Conservation (phyloP, 768 basidiomycete species). For the Tricholoma terreum region DNA sequence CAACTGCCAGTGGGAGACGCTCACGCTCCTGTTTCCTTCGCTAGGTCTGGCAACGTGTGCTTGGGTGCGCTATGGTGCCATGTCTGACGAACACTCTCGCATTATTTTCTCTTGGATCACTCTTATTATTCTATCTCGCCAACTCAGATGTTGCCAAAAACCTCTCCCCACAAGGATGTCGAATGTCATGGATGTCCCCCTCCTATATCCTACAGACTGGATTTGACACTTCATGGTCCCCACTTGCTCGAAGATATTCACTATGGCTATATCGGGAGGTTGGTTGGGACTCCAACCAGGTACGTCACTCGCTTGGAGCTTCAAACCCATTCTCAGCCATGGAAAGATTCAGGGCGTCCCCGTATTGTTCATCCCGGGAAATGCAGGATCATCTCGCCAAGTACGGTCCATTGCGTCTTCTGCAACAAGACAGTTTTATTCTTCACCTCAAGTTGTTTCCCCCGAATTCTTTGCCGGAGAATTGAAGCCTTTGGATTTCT, state of each 20-base stretch:
- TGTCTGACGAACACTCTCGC: constrained; percentile 24
- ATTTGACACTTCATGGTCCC: constrained; percentile 69
- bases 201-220: constrained; percentile 73
- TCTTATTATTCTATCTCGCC: constrained; percentile 41
- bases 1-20: too few relatives aligned
- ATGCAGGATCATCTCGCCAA: constrained; percentile 93
- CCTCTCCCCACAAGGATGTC: constrained; percentile 87
- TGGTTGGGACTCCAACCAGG: constrained; percentile 73
- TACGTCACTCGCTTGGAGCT: constrained; percentile 26
- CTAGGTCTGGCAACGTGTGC: not conserved
- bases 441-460: constrained; percentile 54
- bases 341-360: constrained; percentile 53
- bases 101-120: constrained; percentile 31
- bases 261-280: constrained; percentile 91
- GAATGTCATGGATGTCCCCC: constrained; percentile 96
- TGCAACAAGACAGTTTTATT: constrained; percentile 76
- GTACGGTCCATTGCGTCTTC: constrained; percentile 94
- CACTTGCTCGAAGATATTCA: constrained; percentile 70
- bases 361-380: constrained; percentile 96
- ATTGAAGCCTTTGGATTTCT: constrained; percentile 75
- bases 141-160: constrained; percentile 40
- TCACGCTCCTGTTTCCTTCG: too few relatives aligned
- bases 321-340: not conserved
- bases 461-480: constrained; percentile 47
- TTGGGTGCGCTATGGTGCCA: not conserved